Base-by-base conservation (phyloP, 176 grass and related monocot species). In the Oryza longistaminata region DNA sequence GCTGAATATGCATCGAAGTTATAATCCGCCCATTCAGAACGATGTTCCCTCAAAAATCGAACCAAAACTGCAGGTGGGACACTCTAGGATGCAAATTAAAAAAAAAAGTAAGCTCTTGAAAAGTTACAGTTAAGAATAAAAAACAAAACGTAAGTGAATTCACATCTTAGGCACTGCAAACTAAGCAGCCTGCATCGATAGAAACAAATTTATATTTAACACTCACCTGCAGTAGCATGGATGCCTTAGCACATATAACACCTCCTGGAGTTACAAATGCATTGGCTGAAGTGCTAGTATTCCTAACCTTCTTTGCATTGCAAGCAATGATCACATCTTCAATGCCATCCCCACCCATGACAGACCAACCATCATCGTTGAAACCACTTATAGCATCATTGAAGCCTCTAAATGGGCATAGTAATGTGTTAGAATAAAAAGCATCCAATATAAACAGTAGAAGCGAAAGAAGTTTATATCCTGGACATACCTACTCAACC, bases 21-120 rank as follows among this genome's bases (percentile, higher is more conserved):
- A 83, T 96, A 99, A 91, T 99, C 97, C 52, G 93, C 97, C 97
- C 97, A 99, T 82, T 99, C 92, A 49, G 97, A 99, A 15, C 97
- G 91, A 84, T 99, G 97, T 71, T 96, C 91, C 88, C 97, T 96
- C 58, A 99, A 55, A 81, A 94, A 96, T 3, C 82, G 85, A 87
- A 99, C 88, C 77, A 99, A 79, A 78, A 92, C 89, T 52, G 92
- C 93, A 66, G 97, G 93, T 66, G 97, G 92, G 69, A 99, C 97
- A 86, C 88, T 94, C 97, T 99, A 86, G 42, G 68, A 92, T 67
- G 68, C 39, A 55, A 84, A 84, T 73, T 10, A 73, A 88, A 9
- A 72, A 31, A 86, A 73, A 81, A 50, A 11, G 77, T 10, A 89
- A 35, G 22, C 66, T 37, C 11, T 83, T 43, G 22, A 46, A 22